These are phyloP conservation scores for Gentiana macrophylla DNA, from an alignment of 257 asterid species.

Conservation along the genomic window DNA sequence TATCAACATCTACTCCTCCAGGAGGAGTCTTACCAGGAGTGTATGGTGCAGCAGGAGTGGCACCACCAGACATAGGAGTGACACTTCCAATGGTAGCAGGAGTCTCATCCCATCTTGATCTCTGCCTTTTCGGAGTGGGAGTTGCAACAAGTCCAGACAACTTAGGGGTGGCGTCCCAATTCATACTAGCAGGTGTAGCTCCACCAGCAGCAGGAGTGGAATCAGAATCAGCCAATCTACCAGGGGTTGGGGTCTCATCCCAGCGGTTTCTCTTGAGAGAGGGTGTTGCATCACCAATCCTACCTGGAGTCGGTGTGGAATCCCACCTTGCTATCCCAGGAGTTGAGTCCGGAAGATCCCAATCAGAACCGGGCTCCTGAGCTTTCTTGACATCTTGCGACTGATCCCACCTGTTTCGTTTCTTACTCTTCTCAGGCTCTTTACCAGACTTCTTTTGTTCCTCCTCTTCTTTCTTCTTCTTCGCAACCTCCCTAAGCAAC, in stretches of 20 bases:
- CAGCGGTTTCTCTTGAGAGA: slow-evolving; percentile 68
- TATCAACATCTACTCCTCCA: slow-evolving; percentile 73
- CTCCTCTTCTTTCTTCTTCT: slow-evolving; percentile 72
- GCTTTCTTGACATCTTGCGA: slow-evolving; percentile 72
- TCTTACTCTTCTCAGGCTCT: slow-evolving; percentile 64
- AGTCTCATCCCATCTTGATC: slow-evolving; percentile 97
- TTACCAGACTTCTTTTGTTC: slow-evolving; percentile 55
- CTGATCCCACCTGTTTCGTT: slow-evolving; percentile 93
- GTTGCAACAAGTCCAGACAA: slow-evolving; percentile 69
- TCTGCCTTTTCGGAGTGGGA: slow-evolving; percentile 89
- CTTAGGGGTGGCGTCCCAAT: slow-evolving; percentile 90
- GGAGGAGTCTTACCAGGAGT: slow-evolving; percentile 84
- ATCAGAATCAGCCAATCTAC: slow-evolving; percentile 69
- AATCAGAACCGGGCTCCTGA: slow-evolving; percentile 60
- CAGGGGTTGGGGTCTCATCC: slow-evolving; percentile 97
- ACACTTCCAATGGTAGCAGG: slow-evolving; percentile 96
- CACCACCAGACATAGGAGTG: slow-evolving; percentile 58
- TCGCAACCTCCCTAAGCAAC: slow-evolving; percentile 62
- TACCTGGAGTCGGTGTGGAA: slow-evolving; percentile 92
- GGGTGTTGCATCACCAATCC: slow-evolving; percentile 84
- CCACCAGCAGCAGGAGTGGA: slow-evolving; percentile 84
- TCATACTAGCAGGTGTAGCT: slow-evolving; percentile 90
- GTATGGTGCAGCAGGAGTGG: slow-evolving; percentile 76
- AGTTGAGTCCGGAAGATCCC: slow-evolving; percentile 79
- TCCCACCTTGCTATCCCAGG: slow-evolving; percentile 98